Conservation (phyloP, 768 basidiomycete species). For the Russula foetens region DNA sequence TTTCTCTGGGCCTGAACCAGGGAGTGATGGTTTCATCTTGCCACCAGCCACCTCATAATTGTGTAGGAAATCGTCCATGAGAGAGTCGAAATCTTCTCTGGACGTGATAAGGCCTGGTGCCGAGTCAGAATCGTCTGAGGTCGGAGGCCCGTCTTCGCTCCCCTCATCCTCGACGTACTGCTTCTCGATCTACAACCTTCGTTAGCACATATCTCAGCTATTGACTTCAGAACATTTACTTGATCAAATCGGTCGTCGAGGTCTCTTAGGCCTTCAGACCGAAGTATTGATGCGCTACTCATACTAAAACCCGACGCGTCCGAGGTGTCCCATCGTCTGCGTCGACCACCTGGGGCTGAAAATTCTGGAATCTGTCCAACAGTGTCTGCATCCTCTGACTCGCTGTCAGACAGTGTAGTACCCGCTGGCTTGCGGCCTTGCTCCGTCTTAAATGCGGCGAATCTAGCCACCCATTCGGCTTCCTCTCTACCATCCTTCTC, state of each 20-base stretch:
- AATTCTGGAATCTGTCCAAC: conserved; percentile 66
- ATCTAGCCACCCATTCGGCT: conserved; percentile 67
- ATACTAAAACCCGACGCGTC: conserved; percentile 94
- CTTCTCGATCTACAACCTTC: conserved; percentile 58
- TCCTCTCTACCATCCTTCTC: conserved; percentile 29
- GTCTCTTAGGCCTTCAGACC: conserved; percentile 80
- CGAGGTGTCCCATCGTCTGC: conserved; percentile 63
- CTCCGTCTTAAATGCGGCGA: conserved; percentile 67
- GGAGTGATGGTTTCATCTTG: conserved; percentile 70
- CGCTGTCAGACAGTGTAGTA: conserved; percentile 36
- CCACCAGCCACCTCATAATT: conserved; percentile 88
- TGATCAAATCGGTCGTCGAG: conserved; percentile 93
- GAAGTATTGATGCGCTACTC: conserved; percentile 94
- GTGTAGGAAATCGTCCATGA: conserved; percentile 91
- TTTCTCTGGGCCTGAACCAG: conserved; percentile 68
- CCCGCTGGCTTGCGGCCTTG: conserved; percentile 20
- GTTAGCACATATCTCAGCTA: neutral
- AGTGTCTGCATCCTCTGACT: conserved; percentile 74
- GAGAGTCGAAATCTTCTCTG: conserved; percentile 80
- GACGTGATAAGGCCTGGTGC: conserved; percentile 71
- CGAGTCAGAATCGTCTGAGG: conserved; percentile 43
- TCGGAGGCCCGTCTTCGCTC: conserved; percentile 33
- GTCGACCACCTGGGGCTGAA: conserved; percentile 73
- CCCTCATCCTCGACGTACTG: conserved; percentile 64
- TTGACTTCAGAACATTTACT: conserved; percentile 36